Conservation (phyloP, 139 green algal species). For the Closterium sp. region DNA sequence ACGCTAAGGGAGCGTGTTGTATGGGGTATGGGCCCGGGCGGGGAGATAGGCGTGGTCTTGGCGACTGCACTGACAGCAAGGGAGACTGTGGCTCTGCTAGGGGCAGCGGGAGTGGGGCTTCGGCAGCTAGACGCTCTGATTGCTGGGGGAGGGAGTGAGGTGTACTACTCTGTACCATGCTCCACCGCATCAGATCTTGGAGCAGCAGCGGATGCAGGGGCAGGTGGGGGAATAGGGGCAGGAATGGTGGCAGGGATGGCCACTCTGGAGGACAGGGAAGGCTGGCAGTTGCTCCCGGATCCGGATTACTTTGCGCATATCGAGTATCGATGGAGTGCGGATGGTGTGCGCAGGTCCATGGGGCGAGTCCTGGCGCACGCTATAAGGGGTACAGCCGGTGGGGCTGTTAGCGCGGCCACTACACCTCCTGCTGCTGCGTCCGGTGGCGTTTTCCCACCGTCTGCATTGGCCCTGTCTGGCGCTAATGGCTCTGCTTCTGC, state of each 20-base stretch:
- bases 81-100: constrained; percentile 33
- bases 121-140: constrained; percentile 60
- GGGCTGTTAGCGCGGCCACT: not conserved
- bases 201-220: not conserved
- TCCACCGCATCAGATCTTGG: not conserved
- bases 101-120: constrained; percentile 24
- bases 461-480: not conserved
- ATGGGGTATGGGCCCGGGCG: not conserved
- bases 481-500: not conserved
- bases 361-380: constrained; percentile 11
- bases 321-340: constrained; percentile 62
- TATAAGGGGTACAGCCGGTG: not conserved
- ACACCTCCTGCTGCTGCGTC: not conserved
- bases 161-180: constrained; percentile 45
- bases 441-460: not conserved
- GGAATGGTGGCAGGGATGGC: not conserved
- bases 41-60: constrained; percentile 14
- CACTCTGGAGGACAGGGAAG: not conserved
- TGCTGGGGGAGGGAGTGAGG: constrained; percentile 59
- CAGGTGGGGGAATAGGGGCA: not conserved
- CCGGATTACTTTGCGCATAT: constrained; percentile 61
- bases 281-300: constrained; percentile 38
- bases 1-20: not conserved
- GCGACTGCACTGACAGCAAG: constrained; percentile 21
- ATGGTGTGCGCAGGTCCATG: constrained; percentile 39